A percentile compares a stretch with the other conserved stretches of the same genome.
These are phyloP conservation scores for Boletus sp. DNA, from an alignment of 1,284 basidiomycete species.

Conservation along the genomic window DNA sequence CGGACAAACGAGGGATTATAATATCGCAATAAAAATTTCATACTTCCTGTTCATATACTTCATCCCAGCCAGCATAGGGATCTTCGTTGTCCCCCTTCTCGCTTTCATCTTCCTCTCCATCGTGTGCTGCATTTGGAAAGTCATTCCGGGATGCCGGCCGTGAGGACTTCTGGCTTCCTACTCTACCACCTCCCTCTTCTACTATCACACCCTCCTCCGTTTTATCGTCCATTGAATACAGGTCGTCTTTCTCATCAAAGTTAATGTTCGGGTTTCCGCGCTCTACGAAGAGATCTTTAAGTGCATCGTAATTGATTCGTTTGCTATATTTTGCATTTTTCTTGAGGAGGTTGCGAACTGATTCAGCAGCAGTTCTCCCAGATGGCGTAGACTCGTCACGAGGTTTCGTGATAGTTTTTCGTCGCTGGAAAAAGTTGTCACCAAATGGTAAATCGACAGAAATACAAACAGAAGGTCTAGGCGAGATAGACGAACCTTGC, in stretches of 20 bases:
- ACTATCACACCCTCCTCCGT: slow-evolving; percentile 48
- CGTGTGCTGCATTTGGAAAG: slow-evolving; percentile 11
- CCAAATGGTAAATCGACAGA: slow-evolving; percentile 5
- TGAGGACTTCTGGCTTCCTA: slow-evolving; percentile 17
- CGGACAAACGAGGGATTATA: not conserved
- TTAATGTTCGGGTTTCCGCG: slow-evolving; percentile 37
- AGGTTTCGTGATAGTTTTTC: slow-evolving; percentile 66
- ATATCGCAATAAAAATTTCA: slow-evolving; percentile 15
- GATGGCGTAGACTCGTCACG: slow-evolving; percentile 71
- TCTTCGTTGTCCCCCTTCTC: slow-evolving; percentile 34
- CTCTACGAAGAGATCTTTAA: slow-evolving; percentile 72
- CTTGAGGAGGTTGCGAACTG: slow-evolving; percentile 76
- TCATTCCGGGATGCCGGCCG: slow-evolving; percentile 15
- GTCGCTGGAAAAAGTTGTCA: slow-evolving; percentile 44
- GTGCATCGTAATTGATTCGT: slow-evolving; percentile 86
- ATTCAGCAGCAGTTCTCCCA: slow-evolving; percentile 75
- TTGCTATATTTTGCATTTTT: slow-evolving; percentile 84
- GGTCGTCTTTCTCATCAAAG: slow-evolving; percentile 38
- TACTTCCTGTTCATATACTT: slow-evolving; percentile 43
- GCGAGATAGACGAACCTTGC: slow-evolving; percentile 66
- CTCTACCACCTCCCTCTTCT: slow-evolving; percentile 44
- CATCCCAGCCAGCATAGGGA: slow-evolving; percentile 38
- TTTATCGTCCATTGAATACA: slow-evolving; percentile 48
- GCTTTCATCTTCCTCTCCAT: slow-evolving; percentile 32
- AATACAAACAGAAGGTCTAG: slow-evolving; percentile 25